Conservation (phyloP, 331 rosid genomes). For the Pyrus hybrid region DNA sequence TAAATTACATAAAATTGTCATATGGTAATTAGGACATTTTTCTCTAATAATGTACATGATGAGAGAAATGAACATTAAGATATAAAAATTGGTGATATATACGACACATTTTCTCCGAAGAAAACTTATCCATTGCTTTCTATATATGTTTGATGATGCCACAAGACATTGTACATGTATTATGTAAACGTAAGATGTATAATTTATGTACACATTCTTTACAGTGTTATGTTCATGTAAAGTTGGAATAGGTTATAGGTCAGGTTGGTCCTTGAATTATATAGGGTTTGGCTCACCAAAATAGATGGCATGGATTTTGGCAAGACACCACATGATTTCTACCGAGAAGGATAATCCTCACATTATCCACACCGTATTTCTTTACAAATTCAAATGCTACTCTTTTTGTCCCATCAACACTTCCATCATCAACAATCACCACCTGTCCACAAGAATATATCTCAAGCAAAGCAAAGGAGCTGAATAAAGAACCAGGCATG, state of each 20-base stretch:
- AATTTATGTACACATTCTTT: background rate
- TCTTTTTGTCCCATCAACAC: constrained; percentile 82
- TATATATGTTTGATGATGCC: background rate
- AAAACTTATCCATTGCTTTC: background rate
- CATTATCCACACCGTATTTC: constrained; percentile 73
- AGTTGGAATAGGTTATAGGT: background rate
- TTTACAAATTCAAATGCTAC: constrained; percentile 81
- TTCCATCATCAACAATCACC: constrained; percentile 85
- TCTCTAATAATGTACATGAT: background rate
- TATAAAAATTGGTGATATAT: background rate
- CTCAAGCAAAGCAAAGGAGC: constrained; percentile 1
- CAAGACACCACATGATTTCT: constrained; percentile 47
- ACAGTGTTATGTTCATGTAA: background rate
- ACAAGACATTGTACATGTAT: background rate
- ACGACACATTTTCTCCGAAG: background rate
- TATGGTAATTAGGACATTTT: background rate
- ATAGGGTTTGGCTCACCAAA: background rate
- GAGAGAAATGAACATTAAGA: background rate
- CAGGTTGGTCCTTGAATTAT: background rate
- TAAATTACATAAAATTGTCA: too few species aligned
- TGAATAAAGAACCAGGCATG: background rate
- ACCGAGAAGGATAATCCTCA: constrained; percentile 86
- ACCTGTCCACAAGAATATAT: constrained; percentile 44
- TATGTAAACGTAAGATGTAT: background rate
- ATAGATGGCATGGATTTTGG: background rate